A percentile compares a stretch with the other conserved stretches of the same genome.
phyloP scores from a whole-genome alignment of 441 rosid species.

The Adansonia madagascariensis region DNA sequence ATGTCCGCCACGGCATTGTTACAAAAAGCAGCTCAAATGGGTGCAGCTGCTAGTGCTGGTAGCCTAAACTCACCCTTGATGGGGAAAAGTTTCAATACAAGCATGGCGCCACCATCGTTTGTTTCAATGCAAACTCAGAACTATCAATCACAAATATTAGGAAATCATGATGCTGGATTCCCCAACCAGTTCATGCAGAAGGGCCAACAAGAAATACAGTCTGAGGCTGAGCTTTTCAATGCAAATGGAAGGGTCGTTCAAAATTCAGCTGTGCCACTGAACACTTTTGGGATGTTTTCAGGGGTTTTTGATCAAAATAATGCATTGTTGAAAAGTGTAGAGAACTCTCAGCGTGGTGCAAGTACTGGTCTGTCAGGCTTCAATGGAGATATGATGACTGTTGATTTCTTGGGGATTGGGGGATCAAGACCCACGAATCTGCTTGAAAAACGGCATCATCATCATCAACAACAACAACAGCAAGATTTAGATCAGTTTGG shows the following conservation, averaged over 20 bases:
- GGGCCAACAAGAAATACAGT: neutral
- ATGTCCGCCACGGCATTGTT: slow-evolving; percentile 63
- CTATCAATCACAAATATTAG: slow-evolving; percentile 16
- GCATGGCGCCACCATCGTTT: slow-evolving; percentile 43
- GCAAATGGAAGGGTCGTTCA: slow-evolving; percentile 5
- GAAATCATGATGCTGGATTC: slow-evolving; percentile 22
- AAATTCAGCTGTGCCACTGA: slow-evolving; percentile 29
- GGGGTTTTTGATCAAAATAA: slow-evolving; percentile 39
- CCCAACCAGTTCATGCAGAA: slow-evolving; percentile 27
- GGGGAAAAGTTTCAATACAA: slow-evolving; percentile 36
- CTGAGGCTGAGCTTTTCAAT: slow-evolving; percentile 32
- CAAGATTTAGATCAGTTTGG: slow-evolving; percentile 36
- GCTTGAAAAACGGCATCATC: slow-evolving; percentile 37
- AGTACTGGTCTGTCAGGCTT: slow-evolving; percentile 31
- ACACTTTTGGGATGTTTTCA: slow-evolving; percentile 47
- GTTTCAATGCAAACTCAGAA: slow-evolving; percentile 23
- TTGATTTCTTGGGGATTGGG: slow-evolving; percentile 67
- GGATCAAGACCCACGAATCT: slow-evolving; percentile 39
- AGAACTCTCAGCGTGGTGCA: neutral
- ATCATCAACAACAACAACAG: slow-evolving; percentile 31
- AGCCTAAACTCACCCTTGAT: slow-evolving; percentile 39
- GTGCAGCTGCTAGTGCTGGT: slow-evolving; percentile 39
- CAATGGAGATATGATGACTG: slow-evolving; percentile 49
- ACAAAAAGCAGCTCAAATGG: slow-evolving; percentile 68
- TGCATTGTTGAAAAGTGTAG: slow-evolving; percentile 37